phyloP scores from a whole-genome alignment of 495 filamentous ascomycete species.

The Neurospora sp. region DNA sequence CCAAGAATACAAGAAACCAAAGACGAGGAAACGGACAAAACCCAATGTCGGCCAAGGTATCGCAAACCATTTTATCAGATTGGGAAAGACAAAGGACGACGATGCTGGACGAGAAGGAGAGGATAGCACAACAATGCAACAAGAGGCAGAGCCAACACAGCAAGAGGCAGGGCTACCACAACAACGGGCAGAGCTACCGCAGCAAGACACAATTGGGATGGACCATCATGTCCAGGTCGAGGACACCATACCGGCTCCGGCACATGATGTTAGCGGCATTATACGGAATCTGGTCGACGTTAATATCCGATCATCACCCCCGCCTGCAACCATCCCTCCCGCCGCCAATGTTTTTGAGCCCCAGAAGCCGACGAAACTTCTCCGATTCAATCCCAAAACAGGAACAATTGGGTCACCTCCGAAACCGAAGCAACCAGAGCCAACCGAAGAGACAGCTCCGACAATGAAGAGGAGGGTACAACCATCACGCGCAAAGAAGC shows the following conservation, averaged over 20 bases:
- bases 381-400: slow-evolving; percentile 38
- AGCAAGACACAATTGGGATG: not conserved
- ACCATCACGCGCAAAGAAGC: slow-evolving; percentile 4
- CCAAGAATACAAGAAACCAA: slow-evolving; percentile 4
- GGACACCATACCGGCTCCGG: not conserved
- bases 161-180: not conserved
- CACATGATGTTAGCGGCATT: not conserved
- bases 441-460: not conserved
- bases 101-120: not conserved
- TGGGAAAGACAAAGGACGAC: slow-evolving; percentile 1
- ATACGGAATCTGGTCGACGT: not conserved
- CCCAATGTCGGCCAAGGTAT: slow-evolving; percentile 8
- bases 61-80: slow-evolving; percentile 7
- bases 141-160: not conserved
- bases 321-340: not conserved
- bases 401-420: slow-evolving; percentile 48
- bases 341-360: not conserved
- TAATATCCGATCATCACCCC: not conserved
- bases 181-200: not conserved
- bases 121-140: not conserved
- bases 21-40: slow-evolving; percentile 9
- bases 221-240: not conserved
- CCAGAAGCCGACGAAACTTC: slow-evolving; percentile 32
- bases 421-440: slow-evolving; percentile 14
- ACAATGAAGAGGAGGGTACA: slow-evolving; percentile 1